These are phyloP conservation scores for Colletotrichum graminicola DNA, from an alignment of 2,329 filamentous ascomycete genomes.

Conservation along the genomic window DNA sequence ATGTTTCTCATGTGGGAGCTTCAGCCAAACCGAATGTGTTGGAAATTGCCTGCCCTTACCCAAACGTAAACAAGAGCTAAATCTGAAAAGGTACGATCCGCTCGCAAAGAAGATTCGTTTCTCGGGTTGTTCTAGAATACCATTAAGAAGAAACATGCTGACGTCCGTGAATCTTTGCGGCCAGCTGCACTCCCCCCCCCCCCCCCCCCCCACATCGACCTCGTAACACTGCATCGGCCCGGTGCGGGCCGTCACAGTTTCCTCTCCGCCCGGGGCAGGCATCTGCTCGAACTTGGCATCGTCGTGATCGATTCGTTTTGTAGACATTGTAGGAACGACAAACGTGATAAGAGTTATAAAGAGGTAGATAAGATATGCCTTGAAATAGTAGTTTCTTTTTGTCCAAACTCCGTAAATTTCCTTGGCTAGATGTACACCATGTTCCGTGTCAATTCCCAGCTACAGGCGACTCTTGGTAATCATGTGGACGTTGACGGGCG, in stretches of 20 bases:
- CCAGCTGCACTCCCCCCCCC: constrained; percentile 11
- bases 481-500: constrained; percentile 35
- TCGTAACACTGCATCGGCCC: constrained; percentile 25
- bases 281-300: constrained; percentile 6
- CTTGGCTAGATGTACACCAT: constrained; percentile 17
- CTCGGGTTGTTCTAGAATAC: not conserved
- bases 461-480: constrained; percentile 38
- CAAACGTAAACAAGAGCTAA: not conserved
- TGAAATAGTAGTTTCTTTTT: not conserved
- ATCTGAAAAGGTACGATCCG: not conserved
- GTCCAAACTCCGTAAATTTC: constrained; percentile 23
- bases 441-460: not conserved
- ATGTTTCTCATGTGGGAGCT: not conserved
- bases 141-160: not conserved
- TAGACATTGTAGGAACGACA: constrained; percentile 9
- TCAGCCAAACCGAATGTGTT: not conserved
- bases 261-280: constrained; percentile 9
- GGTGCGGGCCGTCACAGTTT: constrained; percentile 9
- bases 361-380: constrained; percentile 9
- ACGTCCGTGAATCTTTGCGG: not conserved
- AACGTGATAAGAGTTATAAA: constrained; percentile 14
- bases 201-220: constrained; percentile 10
- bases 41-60: not conserved
- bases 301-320: not conserved
- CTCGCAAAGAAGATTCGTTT: not conserved